A percentile compares a stretch with the other conserved stretches of the same genome.
These are phyloP conservation scores for Mrakia frigida DNA, from an alignment of 768 basidiomycete genomes.

Conservation along the genomic window DNA sequence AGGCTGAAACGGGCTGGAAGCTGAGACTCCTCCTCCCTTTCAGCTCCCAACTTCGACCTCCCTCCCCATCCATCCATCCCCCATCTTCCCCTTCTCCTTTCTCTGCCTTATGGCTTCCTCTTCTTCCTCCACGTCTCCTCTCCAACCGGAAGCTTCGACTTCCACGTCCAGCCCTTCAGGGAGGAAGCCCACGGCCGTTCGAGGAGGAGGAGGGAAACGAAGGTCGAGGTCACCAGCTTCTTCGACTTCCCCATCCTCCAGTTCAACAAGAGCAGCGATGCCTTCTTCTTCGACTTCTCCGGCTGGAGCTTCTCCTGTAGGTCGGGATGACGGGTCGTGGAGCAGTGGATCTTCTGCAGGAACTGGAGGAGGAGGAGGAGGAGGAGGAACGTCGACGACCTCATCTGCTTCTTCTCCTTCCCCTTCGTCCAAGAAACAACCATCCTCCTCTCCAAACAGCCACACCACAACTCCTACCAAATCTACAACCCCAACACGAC, in stretches of 20 bases:
- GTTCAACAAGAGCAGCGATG: neutral
- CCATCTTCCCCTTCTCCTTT: neutral
- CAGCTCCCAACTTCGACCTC: neutral
- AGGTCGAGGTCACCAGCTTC: conserved; percentile 15
- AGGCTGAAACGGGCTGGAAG: neutral
- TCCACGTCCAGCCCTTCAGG: neutral
- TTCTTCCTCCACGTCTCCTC: neutral
- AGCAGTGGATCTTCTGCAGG: neutral
- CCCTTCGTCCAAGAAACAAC: neutral
- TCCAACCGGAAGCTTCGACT: neutral
- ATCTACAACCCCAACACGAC: neutral
- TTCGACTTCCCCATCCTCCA: neutral
- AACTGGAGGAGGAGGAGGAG: neutral
- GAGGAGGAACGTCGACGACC: conserved; percentile 4
- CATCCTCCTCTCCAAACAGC: neutral
- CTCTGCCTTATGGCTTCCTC: conserved; percentile 16
- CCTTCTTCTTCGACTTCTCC: neutral
- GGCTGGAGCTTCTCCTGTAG: neutral
- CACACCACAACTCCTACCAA: neutral
- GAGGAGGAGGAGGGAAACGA: neutral
- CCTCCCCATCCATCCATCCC: conserved; percentile 1
- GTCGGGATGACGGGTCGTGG: neutral
- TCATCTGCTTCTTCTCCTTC: neutral
- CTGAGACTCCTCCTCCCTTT: neutral
- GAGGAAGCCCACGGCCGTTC: neutral